Conservation (phyloP, 2,329 filamentous ascomycete species). For the Ophiosphaerella korrae region DNA sequence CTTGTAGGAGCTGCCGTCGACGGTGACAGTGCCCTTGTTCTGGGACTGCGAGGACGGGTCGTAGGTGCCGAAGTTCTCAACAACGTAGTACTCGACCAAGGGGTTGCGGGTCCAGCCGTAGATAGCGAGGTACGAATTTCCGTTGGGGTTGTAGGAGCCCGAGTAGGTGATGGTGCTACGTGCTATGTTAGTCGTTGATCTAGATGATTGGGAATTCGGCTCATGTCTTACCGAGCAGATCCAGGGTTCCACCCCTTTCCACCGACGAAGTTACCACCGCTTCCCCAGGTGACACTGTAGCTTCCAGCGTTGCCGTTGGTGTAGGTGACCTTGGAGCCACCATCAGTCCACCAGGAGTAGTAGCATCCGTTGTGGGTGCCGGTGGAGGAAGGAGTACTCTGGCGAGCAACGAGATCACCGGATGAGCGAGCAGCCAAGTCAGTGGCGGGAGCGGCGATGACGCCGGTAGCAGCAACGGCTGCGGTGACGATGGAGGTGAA, state of each 20-base stretch:
- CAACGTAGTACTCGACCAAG: slow-evolving; percentile 58
- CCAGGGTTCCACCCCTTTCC: slow-evolving; percentile 66
- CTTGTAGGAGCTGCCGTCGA: slow-evolving; percentile 40
- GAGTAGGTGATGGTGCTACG: slow-evolving; percentile 42
- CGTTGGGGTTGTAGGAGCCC: slow-evolving; percentile 40
- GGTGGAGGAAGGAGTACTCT: slow-evolving; percentile 53
- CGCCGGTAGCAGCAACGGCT: slow-evolving; percentile 29
- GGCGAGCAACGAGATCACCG: slow-evolving; percentile 32
- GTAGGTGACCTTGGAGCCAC: slow-evolving; percentile 58
- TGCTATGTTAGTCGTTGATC: slow-evolving; percentile 1
- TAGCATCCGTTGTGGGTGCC: slow-evolving; percentile 64
- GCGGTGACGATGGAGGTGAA: slow-evolving; percentile 35
- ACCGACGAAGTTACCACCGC: slow-evolving; percentile 61
- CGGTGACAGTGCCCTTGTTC: slow-evolving; percentile 40
- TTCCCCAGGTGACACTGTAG: slow-evolving; percentile 58
- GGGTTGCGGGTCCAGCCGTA: slow-evolving; percentile 64
- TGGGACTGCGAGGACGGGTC: slow-evolving; percentile 53
- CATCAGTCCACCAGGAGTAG: slow-evolving; percentile 66
- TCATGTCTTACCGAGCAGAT: slow-evolving; percentile 51
- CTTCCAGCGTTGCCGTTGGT: slow-evolving; percentile 59
- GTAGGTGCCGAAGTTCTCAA: slow-evolving; percentile 60
- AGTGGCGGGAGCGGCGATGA: slow-evolving; percentile 34
- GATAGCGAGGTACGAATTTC: slow-evolving; percentile 57
- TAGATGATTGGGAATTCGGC: not conserved
- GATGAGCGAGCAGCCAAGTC: slow-evolving; percentile 47